A percentile compares a stretch with the other conserved stretches of the same genome.
These are phyloP conservation scores for Tricholoma furcatifolium DNA, from an alignment of 768 basidiomycete genomes.

Conservation along the genomic window DNA sequence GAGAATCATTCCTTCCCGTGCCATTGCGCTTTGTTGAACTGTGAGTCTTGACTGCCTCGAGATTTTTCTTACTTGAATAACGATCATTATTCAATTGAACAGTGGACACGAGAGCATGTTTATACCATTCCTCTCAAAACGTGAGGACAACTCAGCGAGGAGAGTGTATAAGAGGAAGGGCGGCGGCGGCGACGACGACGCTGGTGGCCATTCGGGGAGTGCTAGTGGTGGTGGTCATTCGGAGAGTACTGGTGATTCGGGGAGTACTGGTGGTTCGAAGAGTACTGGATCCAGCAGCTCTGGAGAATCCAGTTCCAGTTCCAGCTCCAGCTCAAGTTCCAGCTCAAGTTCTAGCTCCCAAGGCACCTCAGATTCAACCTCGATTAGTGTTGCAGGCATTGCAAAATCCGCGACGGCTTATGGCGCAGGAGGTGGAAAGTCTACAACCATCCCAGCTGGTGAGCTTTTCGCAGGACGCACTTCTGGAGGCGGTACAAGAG, in stretches of 20 bases:
- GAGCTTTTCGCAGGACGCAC: constrained; percentile 38
- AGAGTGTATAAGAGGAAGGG: constrained; percentile 26
- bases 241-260: too few relatives aligned
- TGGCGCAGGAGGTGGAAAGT: constrained; percentile 23
- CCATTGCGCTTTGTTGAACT: too few relatives aligned
- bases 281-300: constrained; percentile 17
- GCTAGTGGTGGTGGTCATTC: too few relatives aligned
- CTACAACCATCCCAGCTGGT: constrained; percentile 33
- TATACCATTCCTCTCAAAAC: constrained; percentile 27
- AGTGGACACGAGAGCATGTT: constrained; percentile 19
- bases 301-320: constrained; percentile 1
- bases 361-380: constrained; percentile 8
- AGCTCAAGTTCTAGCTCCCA: background rate
- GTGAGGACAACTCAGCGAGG: constrained; percentile 1
- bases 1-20: too few relatives aligned
- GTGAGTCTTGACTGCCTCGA: too few relatives aligned
- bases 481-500: constrained; percentile 45
- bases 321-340: too few relatives aligned
- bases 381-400: constrained; percentile 9
- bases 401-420: constrained; percentile 14
- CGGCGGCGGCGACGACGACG: too few relatives aligned
- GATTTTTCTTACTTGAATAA: too few relatives aligned
- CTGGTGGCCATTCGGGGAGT: too few relatives aligned
- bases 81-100: too few relatives aligned
- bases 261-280: constrained; percentile 19